Base-by-base conservation (phyloP, 176 grass and related monocot genomes). In the Eremochloa ophiuroides region DNA sequence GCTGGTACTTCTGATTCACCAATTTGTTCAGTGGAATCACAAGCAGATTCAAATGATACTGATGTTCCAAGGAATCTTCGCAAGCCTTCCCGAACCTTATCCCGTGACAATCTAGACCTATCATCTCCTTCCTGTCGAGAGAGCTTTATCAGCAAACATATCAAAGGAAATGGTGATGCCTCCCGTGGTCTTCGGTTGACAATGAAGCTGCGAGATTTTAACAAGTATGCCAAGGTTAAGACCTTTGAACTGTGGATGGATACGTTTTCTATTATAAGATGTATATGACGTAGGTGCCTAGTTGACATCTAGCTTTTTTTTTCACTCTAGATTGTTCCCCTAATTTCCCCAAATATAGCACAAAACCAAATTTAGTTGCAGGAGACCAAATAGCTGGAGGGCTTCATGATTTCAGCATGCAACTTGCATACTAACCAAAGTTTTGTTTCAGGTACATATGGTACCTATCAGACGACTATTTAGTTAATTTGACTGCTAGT, bases 211-310 rank as follows among this genome's bases (percentile, higher is more conserved):
- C 84, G 88, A 56, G 95, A 98, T 64, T 98, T 98, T 77, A 94
- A 98, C 53, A 98, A 94, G 85, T 91, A 83, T 72, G 81, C 90
- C 23, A 98, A 98, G 95, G 95, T 98, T 85, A 80, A 81, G 55
- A 82, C 58, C 73, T 79, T 82, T 66, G 59, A 56, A 70, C 29
- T 78, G 80, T 75, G 23, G 4, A 48, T 61, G 12, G 62, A 48
- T 74, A 70, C 7, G 42, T 76, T 44, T 10, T 69, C 3, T 15
- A 34, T 38, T 63, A 76, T 61, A 23, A 38, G 47, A 70, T 27
- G 37, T 41, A 26, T 71, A 26, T 71, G 66, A 48, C 29, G 48
- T 16, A 18, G 10, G 11, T 42, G 28, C 12, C 48, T 82, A 69
- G 18, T 30, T 81, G 22, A 15, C 30, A 65, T 39, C 25, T 84